Conservation (phyloP, 176 grass and related monocot genomes). For the Zoysia pacifica region DNA sequence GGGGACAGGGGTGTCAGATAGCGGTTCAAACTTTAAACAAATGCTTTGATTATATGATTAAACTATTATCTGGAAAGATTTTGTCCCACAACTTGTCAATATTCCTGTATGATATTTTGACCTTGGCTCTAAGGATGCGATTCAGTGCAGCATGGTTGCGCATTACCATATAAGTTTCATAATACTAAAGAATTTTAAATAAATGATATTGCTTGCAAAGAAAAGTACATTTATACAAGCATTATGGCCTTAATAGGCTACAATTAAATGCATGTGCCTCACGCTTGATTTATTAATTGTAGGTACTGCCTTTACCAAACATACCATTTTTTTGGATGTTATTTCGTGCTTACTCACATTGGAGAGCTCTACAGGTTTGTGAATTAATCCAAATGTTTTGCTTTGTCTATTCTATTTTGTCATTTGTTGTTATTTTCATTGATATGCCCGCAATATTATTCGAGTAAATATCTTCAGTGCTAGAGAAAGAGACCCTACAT, state of each 20-base stretch:
- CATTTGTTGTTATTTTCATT: background rate
- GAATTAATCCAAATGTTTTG: background rate
- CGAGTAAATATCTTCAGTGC: background rate
- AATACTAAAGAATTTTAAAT: background rate
- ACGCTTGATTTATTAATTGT: constrained; percentile 32
- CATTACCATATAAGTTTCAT: constrained; percentile 17
- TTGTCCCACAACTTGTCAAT: background rate
- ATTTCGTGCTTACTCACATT: constrained; percentile 96
- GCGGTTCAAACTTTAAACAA: background rate
- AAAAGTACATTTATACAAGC: background rate
- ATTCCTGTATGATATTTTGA: background rate
- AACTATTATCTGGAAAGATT: constrained; percentile 1
- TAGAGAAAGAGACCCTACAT: background rate
- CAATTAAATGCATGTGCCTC: constrained; percentile 10
- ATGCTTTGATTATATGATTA: background rate
- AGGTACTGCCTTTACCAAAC: constrained; percentile 96
- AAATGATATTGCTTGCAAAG: constrained; percentile 6
- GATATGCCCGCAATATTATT: background rate
- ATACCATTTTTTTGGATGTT: constrained; percentile 91
- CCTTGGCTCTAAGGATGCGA: constrained; percentile 8
- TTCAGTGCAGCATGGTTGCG: constrained; percentile 26
- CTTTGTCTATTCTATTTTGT: background rate
- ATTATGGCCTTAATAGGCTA: constrained; percentile 19
- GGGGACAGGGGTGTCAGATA: background rate
- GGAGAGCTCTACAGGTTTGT: constrained; percentile 93